phyloP scores from a whole-genome alignment of 2,329 filamentous ascomycete genomes.

The Penicillium sp. region DNA sequence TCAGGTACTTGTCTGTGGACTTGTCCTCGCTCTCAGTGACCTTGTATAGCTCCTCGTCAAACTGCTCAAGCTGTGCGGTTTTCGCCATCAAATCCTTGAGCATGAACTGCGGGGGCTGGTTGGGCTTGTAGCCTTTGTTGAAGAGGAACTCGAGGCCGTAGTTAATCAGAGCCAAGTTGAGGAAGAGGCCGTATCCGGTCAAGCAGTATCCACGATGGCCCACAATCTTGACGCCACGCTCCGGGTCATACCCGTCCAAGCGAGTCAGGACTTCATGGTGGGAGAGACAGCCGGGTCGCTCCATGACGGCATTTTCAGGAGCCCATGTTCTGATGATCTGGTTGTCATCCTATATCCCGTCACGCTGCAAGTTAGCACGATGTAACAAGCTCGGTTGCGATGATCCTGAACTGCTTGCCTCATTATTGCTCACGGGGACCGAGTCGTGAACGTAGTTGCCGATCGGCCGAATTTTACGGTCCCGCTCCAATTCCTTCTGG shows the following conservation, averaged over 20 bases:
- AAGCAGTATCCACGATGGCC: constrained; percentile 93
- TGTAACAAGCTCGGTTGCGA: neutral
- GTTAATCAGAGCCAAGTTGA: constrained; percentile 90
- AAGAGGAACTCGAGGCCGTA: constrained; percentile 88
- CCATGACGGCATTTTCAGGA: constrained; percentile 66
- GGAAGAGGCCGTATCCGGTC: constrained; percentile 79
- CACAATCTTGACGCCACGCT: constrained; percentile 88
- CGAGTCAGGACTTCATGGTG: constrained; percentile 91
- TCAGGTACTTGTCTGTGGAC: constrained; percentile 77
- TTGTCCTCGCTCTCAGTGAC: constrained; percentile 78
- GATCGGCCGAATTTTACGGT: constrained; percentile 74
- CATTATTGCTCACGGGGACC: constrained; percentile 75
- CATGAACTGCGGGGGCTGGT: constrained; percentile 92
- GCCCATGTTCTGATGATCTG: constrained; percentile 69
- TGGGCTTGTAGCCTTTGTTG: constrained; percentile 71
- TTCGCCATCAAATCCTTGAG: constrained; percentile 94
- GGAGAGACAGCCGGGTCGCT: constrained; percentile 74
- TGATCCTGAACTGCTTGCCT: constrained; percentile 46
- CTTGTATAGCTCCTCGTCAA: constrained; percentile 98
- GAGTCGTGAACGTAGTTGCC: constrained; percentile 89
- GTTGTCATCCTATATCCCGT: constrained; percentile 64
- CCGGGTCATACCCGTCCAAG: constrained; percentile 86
- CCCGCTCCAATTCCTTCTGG: constrained; percentile 68
- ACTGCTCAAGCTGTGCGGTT: constrained; percentile 93
- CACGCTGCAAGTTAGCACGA: neutral